Evolutionary conservation across 2,329 filamentous ascomycete genomes (phyloP).

Genomic region (Neobulgaria alba): DNA sequence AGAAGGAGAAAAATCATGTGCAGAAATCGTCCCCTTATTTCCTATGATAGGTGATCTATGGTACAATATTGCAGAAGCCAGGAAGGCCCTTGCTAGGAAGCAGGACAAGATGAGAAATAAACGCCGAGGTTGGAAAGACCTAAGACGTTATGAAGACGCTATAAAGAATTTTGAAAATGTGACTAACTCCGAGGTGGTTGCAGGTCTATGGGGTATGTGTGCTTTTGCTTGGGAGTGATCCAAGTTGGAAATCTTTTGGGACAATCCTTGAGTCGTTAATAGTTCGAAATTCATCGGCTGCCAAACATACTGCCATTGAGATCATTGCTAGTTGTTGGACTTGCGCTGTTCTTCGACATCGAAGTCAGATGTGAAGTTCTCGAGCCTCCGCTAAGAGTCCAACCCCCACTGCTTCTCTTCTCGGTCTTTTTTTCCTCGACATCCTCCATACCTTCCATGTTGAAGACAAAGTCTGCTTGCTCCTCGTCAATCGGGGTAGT

Average conservation of each 20-base stretch:
- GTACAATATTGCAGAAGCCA: background rate
- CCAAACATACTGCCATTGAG: constrained; percentile 18
- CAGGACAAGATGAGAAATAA: background rate
- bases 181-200: too few relatives aligned
- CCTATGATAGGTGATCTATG: background rate
- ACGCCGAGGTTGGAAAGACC: too few relatives aligned
- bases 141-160: too few relatives aligned
- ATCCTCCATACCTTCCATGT: constrained; percentile 60
- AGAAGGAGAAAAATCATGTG: background rate
- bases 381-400: constrained; percentile 20
- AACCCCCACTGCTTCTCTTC: constrained; percentile 27
- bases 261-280: too few relatives aligned
- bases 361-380: constrained; percentile 16
- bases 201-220: too few relatives aligned
- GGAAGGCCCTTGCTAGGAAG: background rate
- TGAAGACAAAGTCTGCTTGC: constrained; percentile 55
- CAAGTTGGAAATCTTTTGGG: too few relatives aligned
- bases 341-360: background rate
- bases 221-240: too few relatives aligned
- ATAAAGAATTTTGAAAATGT: too few relatives aligned
- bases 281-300: background rate
- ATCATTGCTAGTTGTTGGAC: constrained; percentile 12
- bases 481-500: constrained; percentile 59
- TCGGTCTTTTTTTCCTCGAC: constrained; percentile 40
- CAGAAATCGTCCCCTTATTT: background rate